Base-by-base conservation (phyloP, 208 protist genomes). In the Leishmania tropica region DNA sequence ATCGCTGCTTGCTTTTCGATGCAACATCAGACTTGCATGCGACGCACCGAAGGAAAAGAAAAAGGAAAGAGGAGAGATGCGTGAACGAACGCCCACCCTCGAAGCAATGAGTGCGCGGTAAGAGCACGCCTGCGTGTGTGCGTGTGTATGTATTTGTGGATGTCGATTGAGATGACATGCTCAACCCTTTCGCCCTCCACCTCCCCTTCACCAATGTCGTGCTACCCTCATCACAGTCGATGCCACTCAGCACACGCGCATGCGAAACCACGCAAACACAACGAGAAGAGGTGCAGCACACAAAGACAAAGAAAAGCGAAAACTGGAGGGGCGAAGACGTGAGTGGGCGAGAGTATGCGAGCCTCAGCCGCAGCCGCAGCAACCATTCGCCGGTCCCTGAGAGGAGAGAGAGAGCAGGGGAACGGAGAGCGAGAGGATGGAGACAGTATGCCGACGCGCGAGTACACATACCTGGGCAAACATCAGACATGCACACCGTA, bases 401-500 rank as follows among this genome's bases (percentile, higher is more conserved):
- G 70, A 68, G 15, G 5, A 40, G 7, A 80, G 7, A 80, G 85
- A 83, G n/a, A 78, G 28, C 28, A 19, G 17, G 42, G 76, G 53
- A 53, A 28, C 31, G 28, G 78, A 21, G 15, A 56, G 60, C 19
- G n/a, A 74, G 28, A 24, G n/a, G 45, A 84, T 45, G 40, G 51
- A 48, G 78, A 42, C 0, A 62, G 68, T 70, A 78, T 60, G 31
- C 51, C 76, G 1, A 37, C 56, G 76, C 35, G 58, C 58, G 21
- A 42, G 74, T 58, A 83, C 54, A 65, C 54, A 40, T 51, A 84
- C 37, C 28, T 37, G 19, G 35, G 40, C 37, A 79, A 8, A 80
- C 10, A 31, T 45, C 51, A 15, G 31, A 62, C 47, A 47, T 15
- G 37, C 35, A 54, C 24, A 74, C 72, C 28, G 53, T 47, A 74